Percentiles rank a stretch among this genome's conserved stretches.
Evolutionary conservation across 306 rosid species (phyloP).

Genomic region (Inga laurina): DNA sequence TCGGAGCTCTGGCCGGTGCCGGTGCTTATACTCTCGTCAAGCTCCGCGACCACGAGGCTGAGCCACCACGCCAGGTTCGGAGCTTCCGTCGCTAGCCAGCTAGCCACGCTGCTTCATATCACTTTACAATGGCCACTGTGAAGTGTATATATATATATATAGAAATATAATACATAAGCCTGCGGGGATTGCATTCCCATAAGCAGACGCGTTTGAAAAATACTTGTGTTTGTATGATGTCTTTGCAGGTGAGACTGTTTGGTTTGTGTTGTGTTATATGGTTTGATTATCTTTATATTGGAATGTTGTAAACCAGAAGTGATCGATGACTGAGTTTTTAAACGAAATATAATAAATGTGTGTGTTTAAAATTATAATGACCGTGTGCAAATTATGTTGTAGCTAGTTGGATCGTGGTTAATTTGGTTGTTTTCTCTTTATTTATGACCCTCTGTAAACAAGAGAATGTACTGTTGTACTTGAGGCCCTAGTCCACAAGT

Average conservation of each 20-base stretch:
- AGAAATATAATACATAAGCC: neutral
- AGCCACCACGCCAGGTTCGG: slow-evolving; percentile 52
- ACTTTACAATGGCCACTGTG: neutral
- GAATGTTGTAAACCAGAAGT: neutral
- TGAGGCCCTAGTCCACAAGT: neutral
- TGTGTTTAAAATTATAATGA: neutral
- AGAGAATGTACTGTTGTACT: neutral
- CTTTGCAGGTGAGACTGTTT: neutral
- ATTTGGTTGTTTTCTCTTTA: neutral
- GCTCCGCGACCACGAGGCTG: slow-evolving; percentile 52
- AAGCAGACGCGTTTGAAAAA: neutral
- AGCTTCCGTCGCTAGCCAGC: slow-evolving; percentile 67
- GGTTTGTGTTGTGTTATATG: neutral
- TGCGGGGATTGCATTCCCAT: neutral
- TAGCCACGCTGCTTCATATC: slow-evolving; percentile 17
- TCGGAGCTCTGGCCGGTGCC: slow-evolving; percentile 82
- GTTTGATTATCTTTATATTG: neutral
- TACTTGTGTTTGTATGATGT: neutral
- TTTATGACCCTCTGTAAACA: neutral
- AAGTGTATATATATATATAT: neutral
- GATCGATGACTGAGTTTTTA: neutral
- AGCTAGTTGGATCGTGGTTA: neutral
- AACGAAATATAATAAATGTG: neutral
- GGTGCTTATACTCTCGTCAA: slow-evolving; percentile 71
- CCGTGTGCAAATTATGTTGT: neutral